Percentiles rank a stretch among this genome's conserved stretches.
phyloP scores from a whole-genome alignment of 495 filamentous ascomycete genomes.

The Podospora bellae-mahoneyi region DNA sequence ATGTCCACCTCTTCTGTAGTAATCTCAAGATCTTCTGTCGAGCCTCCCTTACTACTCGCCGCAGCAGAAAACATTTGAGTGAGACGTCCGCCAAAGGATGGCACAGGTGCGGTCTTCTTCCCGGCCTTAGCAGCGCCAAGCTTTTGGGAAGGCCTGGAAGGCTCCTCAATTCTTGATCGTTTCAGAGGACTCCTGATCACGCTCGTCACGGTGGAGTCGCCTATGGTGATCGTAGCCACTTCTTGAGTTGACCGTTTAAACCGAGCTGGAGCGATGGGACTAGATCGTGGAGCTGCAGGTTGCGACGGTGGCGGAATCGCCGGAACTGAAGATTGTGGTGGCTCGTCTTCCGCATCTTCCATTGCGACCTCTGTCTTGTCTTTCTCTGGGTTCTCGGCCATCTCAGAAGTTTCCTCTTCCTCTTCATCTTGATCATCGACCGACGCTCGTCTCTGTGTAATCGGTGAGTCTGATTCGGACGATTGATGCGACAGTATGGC shows the following conservation, averaged over 20 bases:
- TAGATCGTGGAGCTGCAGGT: constrained; percentile 24
- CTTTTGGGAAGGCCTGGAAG: constrained; percentile 4
- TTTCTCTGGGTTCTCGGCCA: constrained; percentile 17
- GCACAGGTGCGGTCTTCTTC: constrained; percentile 21
- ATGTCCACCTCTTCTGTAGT: constrained; percentile 30
- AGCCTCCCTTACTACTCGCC: constrained; percentile 38
- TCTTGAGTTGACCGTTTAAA: constrained; percentile 63
- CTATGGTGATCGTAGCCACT: constrained; percentile 85
- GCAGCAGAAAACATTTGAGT: constrained; percentile 70
- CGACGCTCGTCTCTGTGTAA: neutral
- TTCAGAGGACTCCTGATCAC: constrained; percentile 47
- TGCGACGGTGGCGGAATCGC: constrained; percentile 42
- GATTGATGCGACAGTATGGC: constrained; percentile 16
- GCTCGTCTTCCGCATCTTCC: constrained; percentile 7
- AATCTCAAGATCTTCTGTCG: constrained; percentile 27
- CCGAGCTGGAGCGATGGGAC: constrained; percentile 21
- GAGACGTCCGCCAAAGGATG: constrained; percentile 64
- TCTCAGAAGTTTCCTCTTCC: neutral
- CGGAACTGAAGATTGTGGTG: constrained; percentile 33
- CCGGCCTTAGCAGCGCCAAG: neutral
- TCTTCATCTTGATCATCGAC: constrained; percentile 27
- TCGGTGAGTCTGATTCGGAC: constrained; percentile 12
- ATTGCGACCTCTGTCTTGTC: constrained; percentile 15
- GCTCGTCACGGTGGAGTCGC: constrained; percentile 66
- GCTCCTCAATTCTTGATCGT: constrained; percentile 28